Conservation (phyloP, 2,329 filamentous ascomycete species). For the Fusarium nelsonii region DNA sequence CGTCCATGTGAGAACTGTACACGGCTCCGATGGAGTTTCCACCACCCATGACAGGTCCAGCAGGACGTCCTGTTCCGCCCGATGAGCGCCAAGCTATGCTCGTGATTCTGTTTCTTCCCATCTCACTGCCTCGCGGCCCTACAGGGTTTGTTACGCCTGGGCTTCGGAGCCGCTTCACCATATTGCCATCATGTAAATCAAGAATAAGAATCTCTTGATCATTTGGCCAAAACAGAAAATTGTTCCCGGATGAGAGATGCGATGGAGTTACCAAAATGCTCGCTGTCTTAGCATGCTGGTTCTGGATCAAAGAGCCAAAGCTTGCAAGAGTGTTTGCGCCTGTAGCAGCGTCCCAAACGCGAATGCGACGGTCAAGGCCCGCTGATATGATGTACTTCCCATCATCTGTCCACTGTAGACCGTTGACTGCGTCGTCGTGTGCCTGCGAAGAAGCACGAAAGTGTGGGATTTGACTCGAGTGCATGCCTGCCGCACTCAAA, state of each 20-base stretch:
- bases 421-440: slow-evolving; percentile 86
- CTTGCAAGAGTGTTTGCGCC: slow-evolving; percentile 89
- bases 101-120: slow-evolving; percentile 76
- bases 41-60: slow-evolving; percentile 71
- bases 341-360: slow-evolving; percentile 85
- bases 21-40: slow-evolving; percentile 67
- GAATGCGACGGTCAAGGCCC: slow-evolving; percentile 85
- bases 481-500: slow-evolving; percentile 49
- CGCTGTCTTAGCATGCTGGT: slow-evolving; percentile 72
- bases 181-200: slow-evolving; percentile 80
- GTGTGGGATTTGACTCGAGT: slow-evolving; percentile 50
- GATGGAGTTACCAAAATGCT: slow-evolving; percentile 74
- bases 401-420: slow-evolving; percentile 85
- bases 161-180: slow-evolving; percentile 78
- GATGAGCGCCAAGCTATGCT: slow-evolving; percentile 78
- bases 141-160: slow-evolving; percentile 66
- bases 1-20: slow-evolving; percentile 87
- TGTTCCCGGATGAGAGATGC: slow-evolving; percentile 66
- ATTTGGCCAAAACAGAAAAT: slow-evolving; percentile 85
- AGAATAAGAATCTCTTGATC: slow-evolving; percentile 83
- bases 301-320: slow-evolving; percentile 86
- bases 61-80: slow-evolving; percentile 69
- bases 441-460: slow-evolving; percentile 70
- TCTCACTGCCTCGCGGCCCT: slow-evolving; percentile 60
- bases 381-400: slow-evolving; percentile 81